Evolutionary conservation across 768 basidiomycete species (phyloP).

Genomic region (Macrolepiota albuminosa): DNA sequence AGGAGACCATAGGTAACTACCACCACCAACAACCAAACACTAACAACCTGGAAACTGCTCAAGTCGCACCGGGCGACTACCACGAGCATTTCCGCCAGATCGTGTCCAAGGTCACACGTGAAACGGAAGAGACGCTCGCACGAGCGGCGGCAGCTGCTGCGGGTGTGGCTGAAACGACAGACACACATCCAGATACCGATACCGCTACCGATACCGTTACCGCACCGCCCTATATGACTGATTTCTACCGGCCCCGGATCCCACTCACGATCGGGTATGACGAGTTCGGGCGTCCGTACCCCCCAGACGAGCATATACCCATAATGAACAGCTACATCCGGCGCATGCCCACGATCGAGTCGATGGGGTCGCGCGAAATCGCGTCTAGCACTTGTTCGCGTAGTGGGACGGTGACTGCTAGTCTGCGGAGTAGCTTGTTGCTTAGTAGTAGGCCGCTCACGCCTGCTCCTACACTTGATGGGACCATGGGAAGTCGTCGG

Average conservation of each 20-base stretch:
- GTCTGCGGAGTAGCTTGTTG: slow-evolving; percentile 17
- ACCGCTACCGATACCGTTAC: too few species aligned
- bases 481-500: slow-evolving; percentile 23
- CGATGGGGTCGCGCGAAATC: slow-evolving; percentile 62
- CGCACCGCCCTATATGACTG: not conserved
- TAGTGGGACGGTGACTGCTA: slow-evolving; percentile 15
- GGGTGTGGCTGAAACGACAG: slow-evolving; percentile 18
- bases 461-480: slow-evolving; percentile 29
- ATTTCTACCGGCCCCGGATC: not conserved
- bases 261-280: slow-evolving; percentile 36
- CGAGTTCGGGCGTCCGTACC: slow-evolving; percentile 43
- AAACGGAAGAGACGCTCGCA: slow-evolving; percentile 45
- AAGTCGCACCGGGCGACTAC: slow-evolving; percentile 37
- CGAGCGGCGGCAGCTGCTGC: slow-evolving; percentile 27
- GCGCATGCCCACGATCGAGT: slow-evolving; percentile 82
- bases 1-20: slow-evolving; percentile 4
- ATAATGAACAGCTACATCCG: slow-evolving; percentile 61
- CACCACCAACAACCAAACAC: slow-evolving; percentile 2
- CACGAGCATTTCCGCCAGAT: slow-evolving; percentile 48
- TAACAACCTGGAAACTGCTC: slow-evolving; percentile 15
- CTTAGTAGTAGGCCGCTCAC: slow-evolving; percentile 37
- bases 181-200: slow-evolving; percentile 17
- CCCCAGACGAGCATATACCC: slow-evolving; percentile 47
- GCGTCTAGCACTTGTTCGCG: slow-evolving; percentile 21
- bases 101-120: slow-evolving; percentile 45